Evolutionary conservation across 2,329 filamentous ascomycete species (phyloP), one percentile per base, ranked within the genome.

Genomic region (Epichloe aotearoae): DNA sequence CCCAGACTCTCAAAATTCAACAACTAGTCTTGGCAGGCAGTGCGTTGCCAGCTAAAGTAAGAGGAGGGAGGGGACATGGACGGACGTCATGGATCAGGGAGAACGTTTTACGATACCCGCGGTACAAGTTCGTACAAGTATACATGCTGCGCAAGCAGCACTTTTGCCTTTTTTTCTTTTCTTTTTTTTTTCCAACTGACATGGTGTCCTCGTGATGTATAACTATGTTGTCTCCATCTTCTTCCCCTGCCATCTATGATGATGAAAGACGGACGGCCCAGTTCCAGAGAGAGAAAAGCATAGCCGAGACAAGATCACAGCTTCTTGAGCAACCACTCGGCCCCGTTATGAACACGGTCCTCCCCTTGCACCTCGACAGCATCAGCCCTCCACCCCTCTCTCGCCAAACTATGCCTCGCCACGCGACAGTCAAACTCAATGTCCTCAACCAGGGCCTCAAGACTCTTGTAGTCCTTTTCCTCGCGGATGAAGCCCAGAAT

Each of bases 381-480:
- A 46, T 60, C 58, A 12, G 74, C 72, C 47, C 64, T 68, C 79
- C 75, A 98, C 23, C 66, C 74, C 34, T 75, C 69, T 55, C 93
- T 73, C 49, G 69, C 75, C 61, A 98, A 69, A 69, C 88, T 93
- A 60, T 74, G 71, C 58, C 76, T 74, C 42, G 89, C 85, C 50
- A 97, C 90, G 59, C 86, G 79, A 61, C 93, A 95, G 72, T 97
- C 93, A 58, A 84, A 78, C 62, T 79, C 79, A 63, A 98, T 98
- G 70, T 98, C 93, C 59, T 84, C 79, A 43, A 97, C 80, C 63
- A 97, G 73, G 36, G 83, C 85, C 55, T 96, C 90, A 58, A 88
- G 75, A 55, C 79, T 84, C 53, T 83, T 80, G 69, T 98, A 98
- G 71, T 97, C 88, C 63, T 79, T 83, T 69, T 97, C 93, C 8